These are phyloP conservation scores for Diplodia intermedia DNA, from an alignment of 2,329 filamentous ascomycete species.

Conservation along the genomic window DNA sequence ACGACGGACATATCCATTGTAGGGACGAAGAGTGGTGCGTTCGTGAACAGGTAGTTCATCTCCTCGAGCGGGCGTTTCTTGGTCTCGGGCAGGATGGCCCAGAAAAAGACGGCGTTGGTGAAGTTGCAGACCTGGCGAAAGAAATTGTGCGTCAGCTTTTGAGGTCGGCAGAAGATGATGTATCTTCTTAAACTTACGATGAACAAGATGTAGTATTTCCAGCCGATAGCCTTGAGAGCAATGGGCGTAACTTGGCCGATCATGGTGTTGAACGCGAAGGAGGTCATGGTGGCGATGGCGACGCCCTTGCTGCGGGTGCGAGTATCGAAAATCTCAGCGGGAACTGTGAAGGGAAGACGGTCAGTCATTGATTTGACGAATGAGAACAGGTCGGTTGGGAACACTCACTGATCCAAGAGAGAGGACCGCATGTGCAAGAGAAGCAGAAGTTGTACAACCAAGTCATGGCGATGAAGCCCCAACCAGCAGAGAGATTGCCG, in stretches of 20 bases:
- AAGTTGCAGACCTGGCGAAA: constrained; percentile 65
- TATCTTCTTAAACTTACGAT: constrained; percentile 49
- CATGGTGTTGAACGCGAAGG: constrained; percentile 79
- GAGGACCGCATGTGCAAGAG: constrained; percentile 72
- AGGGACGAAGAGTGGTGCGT: constrained; percentile 69
- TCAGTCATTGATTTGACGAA: constrained; percentile 50
- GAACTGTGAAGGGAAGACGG: constrained; percentile 49
- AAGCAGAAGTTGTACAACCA: constrained; percentile 85
- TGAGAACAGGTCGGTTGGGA: constrained; percentile 57
- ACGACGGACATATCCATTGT: constrained; percentile 63
- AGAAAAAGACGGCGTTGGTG: constrained; percentile 73
- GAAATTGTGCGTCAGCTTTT: not conserved
- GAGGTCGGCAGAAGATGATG: not conserved
- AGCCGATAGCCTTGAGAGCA: constrained; percentile 63
- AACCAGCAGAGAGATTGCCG: constrained; percentile 64
- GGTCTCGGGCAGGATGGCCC: constrained; percentile 71
- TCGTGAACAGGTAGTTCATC: constrained; percentile 71
- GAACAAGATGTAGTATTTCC: constrained; percentile 67
- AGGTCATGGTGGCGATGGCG: constrained; percentile 74
- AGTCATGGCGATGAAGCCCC: constrained; percentile 78
- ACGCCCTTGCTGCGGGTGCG: constrained; percentile 77
- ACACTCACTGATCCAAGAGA: constrained; percentile 60
- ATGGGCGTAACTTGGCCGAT: constrained; percentile 73
- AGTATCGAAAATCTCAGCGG: constrained; percentile 79
- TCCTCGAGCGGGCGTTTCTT: constrained; percentile 69